Evolutionary conservation across 352 stramenopile genomes (phyloP).

Genomic region (Globisporangium camurandrum): DNA sequence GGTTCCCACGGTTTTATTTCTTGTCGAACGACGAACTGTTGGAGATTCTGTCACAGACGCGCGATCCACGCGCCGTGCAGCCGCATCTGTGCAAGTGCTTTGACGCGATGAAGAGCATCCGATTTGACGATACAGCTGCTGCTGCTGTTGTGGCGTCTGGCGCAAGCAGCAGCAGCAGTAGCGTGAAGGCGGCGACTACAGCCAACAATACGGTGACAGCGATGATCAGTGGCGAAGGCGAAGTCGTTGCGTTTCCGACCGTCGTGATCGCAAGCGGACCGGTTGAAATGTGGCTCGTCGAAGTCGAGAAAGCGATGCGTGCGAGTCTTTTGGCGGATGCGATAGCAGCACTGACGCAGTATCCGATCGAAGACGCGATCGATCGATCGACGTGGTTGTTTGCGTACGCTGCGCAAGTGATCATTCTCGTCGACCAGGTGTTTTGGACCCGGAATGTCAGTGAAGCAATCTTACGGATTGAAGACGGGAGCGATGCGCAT

Average conservation of each 20-base stretch:
- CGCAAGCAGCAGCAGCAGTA: slow-evolving; percentile 3
- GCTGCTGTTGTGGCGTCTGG: slow-evolving; percentile 7
- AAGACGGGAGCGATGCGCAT: slow-evolving; percentile 47
- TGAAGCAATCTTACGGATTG: slow-evolving; percentile 67
- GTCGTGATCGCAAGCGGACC: slow-evolving; percentile 75
- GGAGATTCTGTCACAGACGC: slow-evolving; percentile 88
- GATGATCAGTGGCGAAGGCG: slow-evolving; percentile 83
- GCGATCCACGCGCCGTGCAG: slow-evolving; percentile 85
- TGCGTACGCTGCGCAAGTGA: slow-evolving; percentile 73
- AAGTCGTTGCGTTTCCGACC: slow-evolving; percentile 73
- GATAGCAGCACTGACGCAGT: slow-evolving; percentile 77
- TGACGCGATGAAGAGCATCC: slow-evolving; percentile 90
- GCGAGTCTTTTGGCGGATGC: slow-evolving; percentile 81
- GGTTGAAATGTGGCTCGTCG: slow-evolving; percentile 83
- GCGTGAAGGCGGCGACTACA: background rate
- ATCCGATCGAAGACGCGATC: slow-evolving; percentile 84
- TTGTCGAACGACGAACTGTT: slow-evolving; percentile 89
- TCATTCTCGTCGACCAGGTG: slow-evolving; percentile 90
- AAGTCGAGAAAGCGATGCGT: slow-evolving; percentile 86
- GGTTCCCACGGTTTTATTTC: slow-evolving; percentile 90
- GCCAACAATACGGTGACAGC: slow-evolving; percentile 63
- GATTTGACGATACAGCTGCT: slow-evolving; percentile 56
- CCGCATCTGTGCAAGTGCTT: slow-evolving; percentile 90
- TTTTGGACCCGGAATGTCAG: slow-evolving; percentile 89
- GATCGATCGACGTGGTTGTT: slow-evolving; percentile 88